Conservation (phyloP, 306 rosid species). For the Vicia villosa region DNA sequence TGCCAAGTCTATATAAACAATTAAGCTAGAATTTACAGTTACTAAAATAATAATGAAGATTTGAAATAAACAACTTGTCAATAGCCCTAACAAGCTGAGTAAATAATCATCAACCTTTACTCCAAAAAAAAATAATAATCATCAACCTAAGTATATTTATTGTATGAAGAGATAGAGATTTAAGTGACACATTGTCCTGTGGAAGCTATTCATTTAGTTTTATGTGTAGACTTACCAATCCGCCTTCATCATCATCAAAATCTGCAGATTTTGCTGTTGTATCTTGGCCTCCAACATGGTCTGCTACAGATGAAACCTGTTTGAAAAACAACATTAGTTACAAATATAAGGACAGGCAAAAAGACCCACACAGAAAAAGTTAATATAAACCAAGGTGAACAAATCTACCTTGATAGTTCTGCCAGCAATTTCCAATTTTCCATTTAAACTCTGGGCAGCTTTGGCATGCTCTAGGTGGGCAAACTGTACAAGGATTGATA, state of each 20-base stretch:
- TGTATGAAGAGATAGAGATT: background rate
- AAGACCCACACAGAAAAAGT: background rate
- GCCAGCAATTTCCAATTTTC: conserved; percentile 94
- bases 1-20: background rate
- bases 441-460: conserved; percentile 97
- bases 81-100: conserved; percentile 23
- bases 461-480: conserved; percentile 93
- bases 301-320: conserved; percentile 97
- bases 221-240: conserved; percentile 65
- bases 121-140: too few relatives aligned
- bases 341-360: conserved; percentile 13
- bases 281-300: conserved; percentile 95
- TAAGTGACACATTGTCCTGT: conserved; percentile 1
- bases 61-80: conserved; percentile 1
- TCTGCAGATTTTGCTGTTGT: conserved; percentile 85
- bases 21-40: background rate
- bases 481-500: conserved; percentile 58
- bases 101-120: conserved; percentile 7
- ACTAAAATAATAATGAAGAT: background rate
- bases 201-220: background rate
- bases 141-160: conserved; percentile 7
- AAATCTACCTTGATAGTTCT: conserved; percentile 80
- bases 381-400: background rate
- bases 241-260: conserved; percentile 98
- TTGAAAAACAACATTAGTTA: conserved; percentile 29